Evolutionary conservation across 306 rosid species (phyloP).

Genomic region (Trifolium repens): DNA sequence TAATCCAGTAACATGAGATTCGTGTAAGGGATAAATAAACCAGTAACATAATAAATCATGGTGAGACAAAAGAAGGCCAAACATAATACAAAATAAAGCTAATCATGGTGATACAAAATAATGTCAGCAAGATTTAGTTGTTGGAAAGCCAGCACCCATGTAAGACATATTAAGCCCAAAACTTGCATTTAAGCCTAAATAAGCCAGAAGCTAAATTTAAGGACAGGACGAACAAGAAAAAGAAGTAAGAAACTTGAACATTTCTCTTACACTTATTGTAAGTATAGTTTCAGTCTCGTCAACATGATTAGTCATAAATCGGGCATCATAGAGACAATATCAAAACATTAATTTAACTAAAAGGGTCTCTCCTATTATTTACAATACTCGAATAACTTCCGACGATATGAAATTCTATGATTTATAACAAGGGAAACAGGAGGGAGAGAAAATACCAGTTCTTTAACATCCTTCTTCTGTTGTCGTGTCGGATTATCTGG

Average conservation of each 20-base stretch:
- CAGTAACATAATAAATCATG: too few relatives aligned
- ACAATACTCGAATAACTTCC: slow-evolving; percentile 25
- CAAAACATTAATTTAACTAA: slow-evolving; percentile 13
- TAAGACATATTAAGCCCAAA: background rate
- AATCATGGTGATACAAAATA: background rate
- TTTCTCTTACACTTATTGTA: background rate
- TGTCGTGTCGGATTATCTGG: slow-evolving; percentile 96
- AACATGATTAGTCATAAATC: slow-evolving; percentile 26
- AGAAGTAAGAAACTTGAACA: background rate
- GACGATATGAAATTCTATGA: slow-evolving; percentile 13
- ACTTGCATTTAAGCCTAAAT: background rate
- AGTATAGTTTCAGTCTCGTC: background rate
- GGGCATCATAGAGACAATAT: slow-evolving; percentile 5
- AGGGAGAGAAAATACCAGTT: slow-evolving; percentile 64
- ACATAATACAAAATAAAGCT: background rate
- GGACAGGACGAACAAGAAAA: background rate
- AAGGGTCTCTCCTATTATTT: slow-evolving; percentile 30
- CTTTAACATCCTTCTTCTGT: slow-evolving; percentile 94
- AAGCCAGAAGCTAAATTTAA: background rate
- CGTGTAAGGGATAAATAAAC: background rate
- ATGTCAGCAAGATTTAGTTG: background rate
- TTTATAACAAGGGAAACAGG: slow-evolving; percentile 18
- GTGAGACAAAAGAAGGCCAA: background rate
- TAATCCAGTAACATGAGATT: background rate
- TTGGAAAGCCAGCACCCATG: background rate